Base-by-base conservation (phyloP, 768 basidiomycete genomes). In the Mycena indigotica region DNA sequence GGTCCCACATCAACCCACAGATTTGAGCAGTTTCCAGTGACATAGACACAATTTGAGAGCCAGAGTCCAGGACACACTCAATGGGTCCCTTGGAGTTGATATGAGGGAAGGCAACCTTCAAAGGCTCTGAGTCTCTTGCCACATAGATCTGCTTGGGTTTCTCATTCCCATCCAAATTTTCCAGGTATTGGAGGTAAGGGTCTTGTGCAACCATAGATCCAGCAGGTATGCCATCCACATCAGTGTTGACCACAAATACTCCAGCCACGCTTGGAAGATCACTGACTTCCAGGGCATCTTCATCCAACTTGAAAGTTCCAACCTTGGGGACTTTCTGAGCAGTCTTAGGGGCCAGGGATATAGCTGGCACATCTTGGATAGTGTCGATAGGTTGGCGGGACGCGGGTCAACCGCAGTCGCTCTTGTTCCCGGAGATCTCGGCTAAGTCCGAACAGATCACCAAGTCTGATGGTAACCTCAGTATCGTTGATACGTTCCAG, bases 11-110 rank as follows among this genome's bases (percentile, higher is more conserved):
- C 0, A 68, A 5, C 2, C 58, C 55, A 10, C 57, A 50, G 10
- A 23, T 23, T 13, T 53, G n/a, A 1, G 69, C 69, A 1, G 55
- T 53, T 19, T 49, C 53, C 21, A 58, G 24, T 0, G 54, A 46
- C 64, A 69, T 70, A 3, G 65, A 66, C 0, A 70, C 64, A 5
- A 72, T 71, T 44, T n/a, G n/a, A 71, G 69, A 72, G 0, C 71
- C 68, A 1, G 61, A 58, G 46, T 73, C 69, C 24, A 68, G 45
- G 0, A 71, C 45, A 10, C 54, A 55, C 49, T 70, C 70, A 23
- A 63, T 58, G 19, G 48, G 46, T 10, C 58, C 50, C n/a, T 58
- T 23, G 3, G 58, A 50, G 56, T 66, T 66, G 10, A 69, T 62
- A 2, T 51, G 46, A 17, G 56, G 56, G 23, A 45, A 57, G 2